Evolutionary conservation across 768 basidiomycete species (phyloP).

Genomic region (Boletus tylopilopsis): DNA sequence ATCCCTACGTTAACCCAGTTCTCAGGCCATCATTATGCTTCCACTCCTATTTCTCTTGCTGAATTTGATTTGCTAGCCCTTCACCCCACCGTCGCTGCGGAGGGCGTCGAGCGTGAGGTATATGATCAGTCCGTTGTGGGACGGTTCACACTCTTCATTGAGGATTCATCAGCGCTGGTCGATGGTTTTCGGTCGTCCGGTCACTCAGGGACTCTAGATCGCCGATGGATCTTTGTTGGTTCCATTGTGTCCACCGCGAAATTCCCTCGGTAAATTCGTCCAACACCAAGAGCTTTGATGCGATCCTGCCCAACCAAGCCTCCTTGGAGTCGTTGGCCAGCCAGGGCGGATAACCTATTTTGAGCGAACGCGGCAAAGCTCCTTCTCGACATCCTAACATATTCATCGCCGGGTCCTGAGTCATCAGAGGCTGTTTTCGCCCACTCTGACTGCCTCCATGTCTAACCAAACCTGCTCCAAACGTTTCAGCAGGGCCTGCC

Average conservation of each 20-base stretch:
- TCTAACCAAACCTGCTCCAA: constrained; percentile 48
- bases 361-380: constrained; percentile 50
- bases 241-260: constrained; percentile 44
- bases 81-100: constrained; percentile 47
- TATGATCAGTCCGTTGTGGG: constrained; percentile 43
- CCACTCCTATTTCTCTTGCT: constrained; percentile 8
- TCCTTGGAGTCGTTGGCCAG: constrained; percentile 54
- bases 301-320: constrained; percentile 40
- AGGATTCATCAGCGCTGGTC: constrained; percentile 62
- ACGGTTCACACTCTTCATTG: constrained; percentile 49
- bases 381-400: constrained; percentile 56
- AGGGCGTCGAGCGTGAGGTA: constrained; percentile 49
- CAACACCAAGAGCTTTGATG: constrained; percentile 38
- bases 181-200: constrained; percentile 39
- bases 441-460: constrained; percentile 38
- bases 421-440: constrained; percentile 48
- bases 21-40: constrained; percentile 37
- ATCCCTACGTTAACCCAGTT: constrained; percentile 26
- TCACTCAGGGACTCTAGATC: constrained; percentile 55
- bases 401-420: constrained; percentile 55
- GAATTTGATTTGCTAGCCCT: constrained; percentile 39
- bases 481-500: constrained; percentile 38
- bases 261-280: constrained; percentile 44
- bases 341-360: constrained; percentile 50
- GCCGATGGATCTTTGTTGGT: constrained; percentile 51